These are phyloP conservation scores for Pseudocercospora macadamiae DNA, from an alignment of 2,329 filamentous ascomycete species.

Conservation along the genomic window DNA sequence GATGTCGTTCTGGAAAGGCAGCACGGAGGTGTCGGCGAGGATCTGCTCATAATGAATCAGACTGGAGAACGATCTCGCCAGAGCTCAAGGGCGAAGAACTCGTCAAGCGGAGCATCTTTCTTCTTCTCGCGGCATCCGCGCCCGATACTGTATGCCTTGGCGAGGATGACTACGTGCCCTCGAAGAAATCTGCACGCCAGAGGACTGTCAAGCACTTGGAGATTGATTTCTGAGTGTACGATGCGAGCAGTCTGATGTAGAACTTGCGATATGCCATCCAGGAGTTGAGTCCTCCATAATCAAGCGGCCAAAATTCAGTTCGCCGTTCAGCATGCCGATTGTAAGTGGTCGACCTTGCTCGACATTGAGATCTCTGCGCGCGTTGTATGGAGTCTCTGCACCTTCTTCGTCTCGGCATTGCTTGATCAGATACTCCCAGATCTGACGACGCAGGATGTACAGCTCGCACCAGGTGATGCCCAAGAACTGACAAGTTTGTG, in stretches of 20 bases:
- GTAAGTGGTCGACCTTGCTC: too few species aligned
- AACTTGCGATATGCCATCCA: slow-evolving; percentile 27
- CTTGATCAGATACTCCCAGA: too few species aligned
- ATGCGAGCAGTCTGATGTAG: slow-evolving; percentile 21
- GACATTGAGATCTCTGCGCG: too few species aligned
- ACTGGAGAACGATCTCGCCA: slow-evolving; percentile 22
- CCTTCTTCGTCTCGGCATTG: too few species aligned
- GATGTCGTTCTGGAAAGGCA: slow-evolving; percentile 21
- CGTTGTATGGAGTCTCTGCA: too few species aligned
- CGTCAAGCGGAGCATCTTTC: slow-evolving; percentile 49
- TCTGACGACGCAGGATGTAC: too few species aligned
- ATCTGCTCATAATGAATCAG: slow-evolving; percentile 51
- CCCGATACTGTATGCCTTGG: slow-evolving; percentile 60
- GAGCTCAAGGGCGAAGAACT: slow-evolving; percentile 52
- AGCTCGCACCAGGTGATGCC: too few species aligned
- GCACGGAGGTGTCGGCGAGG: slow-evolving; percentile 41
- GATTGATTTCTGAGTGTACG: slow-evolving; percentile 52
- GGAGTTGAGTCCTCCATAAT: too few species aligned
- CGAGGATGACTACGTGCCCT: slow-evolving; percentile 44
- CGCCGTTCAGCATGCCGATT: too few species aligned
- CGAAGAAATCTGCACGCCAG: slow-evolving; percentile 55
- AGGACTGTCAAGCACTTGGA: slow-evolving; percentile 54
- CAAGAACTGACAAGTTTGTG: neutral
- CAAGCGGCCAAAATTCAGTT: too few species aligned
- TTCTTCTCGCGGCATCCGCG: slow-evolving; percentile 55